Percentiles rank a stretch among this genome's conserved stretches.
Evolutionary conservation across 1,284 basidiomycete genomes (phyloP).

Genomic region (Ustilago vetiveriae): DNA sequence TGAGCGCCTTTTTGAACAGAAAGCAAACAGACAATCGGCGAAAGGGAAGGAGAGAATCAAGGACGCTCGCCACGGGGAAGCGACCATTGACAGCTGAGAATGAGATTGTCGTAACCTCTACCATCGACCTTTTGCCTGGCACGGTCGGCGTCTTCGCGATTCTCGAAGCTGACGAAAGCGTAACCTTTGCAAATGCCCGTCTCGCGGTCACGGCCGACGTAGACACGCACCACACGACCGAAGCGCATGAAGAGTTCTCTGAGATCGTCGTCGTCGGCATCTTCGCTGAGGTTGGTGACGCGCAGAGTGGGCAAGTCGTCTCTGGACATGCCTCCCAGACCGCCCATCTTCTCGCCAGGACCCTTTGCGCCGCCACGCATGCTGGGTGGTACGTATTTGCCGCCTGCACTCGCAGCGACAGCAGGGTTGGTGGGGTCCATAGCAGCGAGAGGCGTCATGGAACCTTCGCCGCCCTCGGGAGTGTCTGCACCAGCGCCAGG

Average conservation of each 20-base stretch:
- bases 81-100: constrained; percentile 87
- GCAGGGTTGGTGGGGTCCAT: constrained; percentile 63
- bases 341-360: constrained; percentile 82
- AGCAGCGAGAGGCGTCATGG: constrained; percentile 68
- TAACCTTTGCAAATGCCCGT: constrained; percentile 96
- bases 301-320: constrained; percentile 96
- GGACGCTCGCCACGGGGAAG: constrained; percentile 64
- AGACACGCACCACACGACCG: constrained; percentile 82
- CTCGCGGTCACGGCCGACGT: constrained; percentile 93
- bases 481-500: constrained; percentile 71
- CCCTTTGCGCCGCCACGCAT: constrained; percentile 77
- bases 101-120: constrained; percentile 87
- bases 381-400: constrained; percentile 93
- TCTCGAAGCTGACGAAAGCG: constrained; percentile 94
- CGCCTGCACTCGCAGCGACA: constrained; percentile 67
- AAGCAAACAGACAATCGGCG: not conserved
- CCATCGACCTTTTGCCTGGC: constrained; percentile 95
- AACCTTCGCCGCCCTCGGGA: constrained; percentile 71
- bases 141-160: constrained; percentile 79
- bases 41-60: constrained; percentile 7
- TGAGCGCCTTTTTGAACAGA: constrained; percentile 13
- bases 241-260: constrained; percentile 81
- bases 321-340: constrained; percentile 65
- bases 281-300: constrained; percentile 95
- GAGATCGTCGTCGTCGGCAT: constrained; percentile 92